Conservation (phyloP, 345 rosid species). For the Boechera divaricarpa region DNA sequence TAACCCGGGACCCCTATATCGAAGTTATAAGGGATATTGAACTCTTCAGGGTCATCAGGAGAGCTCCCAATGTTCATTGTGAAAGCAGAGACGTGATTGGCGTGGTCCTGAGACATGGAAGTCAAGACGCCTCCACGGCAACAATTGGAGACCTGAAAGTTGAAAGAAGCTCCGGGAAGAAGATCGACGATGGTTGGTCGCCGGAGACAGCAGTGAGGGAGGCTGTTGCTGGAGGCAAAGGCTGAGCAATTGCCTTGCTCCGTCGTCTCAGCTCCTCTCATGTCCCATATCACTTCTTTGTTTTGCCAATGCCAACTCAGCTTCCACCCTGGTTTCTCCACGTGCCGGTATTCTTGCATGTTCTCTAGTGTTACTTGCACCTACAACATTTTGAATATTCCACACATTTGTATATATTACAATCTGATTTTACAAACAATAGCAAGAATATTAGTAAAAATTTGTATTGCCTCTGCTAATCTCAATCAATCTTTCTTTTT, state of each 20-base stretch:
- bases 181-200: conserved; percentile 72
- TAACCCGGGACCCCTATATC: conserved; percentile 72
- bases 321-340: conserved; percentile 85
- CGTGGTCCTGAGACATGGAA: conserved; percentile 63
- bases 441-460: too few relatives aligned
- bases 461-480: too few relatives aligned
- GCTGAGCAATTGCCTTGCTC: conserved; percentile 83
- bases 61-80: conserved; percentile 39
- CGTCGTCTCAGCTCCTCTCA: conserved; percentile 83
- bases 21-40: conserved; percentile 63
- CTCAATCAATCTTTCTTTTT: too few relatives aligned
- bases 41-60: conserved; percentile 20
- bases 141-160: conserved; percentile 62
- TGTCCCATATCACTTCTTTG: conserved; percentile 71
- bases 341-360: conserved; percentile 71
- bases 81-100: conserved; percentile 50
- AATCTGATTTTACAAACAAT: not conserved
- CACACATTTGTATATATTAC: not conserved
- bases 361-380: conserved; percentile 63
- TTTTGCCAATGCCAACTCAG: conserved; percentile 71
- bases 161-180: conserved; percentile 68
- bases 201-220: conserved; percentile 76
- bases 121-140: conserved; percentile 80
- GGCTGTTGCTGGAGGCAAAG: conserved; percentile 45
- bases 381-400: conserved; percentile 40